These are phyloP conservation scores for Phanerochaete carnosa DNA, from an alignment of 768 basidiomycete species.

Conservation along the genomic window DNA sequence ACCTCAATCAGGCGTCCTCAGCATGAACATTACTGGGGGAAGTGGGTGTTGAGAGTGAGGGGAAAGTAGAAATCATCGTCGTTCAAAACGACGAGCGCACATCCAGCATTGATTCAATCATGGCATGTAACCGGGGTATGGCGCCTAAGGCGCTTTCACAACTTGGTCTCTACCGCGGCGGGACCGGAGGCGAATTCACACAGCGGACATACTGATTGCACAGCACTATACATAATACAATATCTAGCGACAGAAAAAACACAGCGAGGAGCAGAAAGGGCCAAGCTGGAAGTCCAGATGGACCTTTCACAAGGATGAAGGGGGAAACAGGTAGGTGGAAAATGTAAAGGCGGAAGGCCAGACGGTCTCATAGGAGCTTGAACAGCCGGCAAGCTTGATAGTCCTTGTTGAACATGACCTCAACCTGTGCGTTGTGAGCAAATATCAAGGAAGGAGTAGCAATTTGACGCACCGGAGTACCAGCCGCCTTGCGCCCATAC, in stretches of 20 bases:
- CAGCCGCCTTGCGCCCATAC: not conserved
- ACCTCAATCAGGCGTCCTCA: conserved; percentile 9
- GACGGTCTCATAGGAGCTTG: not conserved
- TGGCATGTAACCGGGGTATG: not conserved
- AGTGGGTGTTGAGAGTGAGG: not conserved
- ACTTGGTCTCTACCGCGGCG: not conserved
- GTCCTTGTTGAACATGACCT: not conserved
- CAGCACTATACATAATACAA: not conserved
- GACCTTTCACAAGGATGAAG: no score
- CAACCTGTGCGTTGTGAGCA: not conserved
- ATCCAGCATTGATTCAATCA: conserved; percentile 1
- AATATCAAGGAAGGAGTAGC: not conserved
- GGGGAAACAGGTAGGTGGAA: no score
- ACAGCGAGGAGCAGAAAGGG: no score
- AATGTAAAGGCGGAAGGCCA: not conserved
- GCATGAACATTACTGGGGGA: conserved; percentile 1
- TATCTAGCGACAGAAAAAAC: no score
- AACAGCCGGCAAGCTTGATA: conserved; percentile 2
- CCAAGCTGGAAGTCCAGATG: no score
- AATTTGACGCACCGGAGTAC: not conserved
- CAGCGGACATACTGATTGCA: no score
- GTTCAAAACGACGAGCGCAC: conserved; percentile 11
- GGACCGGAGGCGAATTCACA: no score
- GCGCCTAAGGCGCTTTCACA: not conserved
- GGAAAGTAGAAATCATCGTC: conserved; percentile 11